Evolutionary conservation across 129 eudicot genomes (phyloP), one percentile per base, ranked within the genome.

Genomic region (Tagetes erecta): DNA sequence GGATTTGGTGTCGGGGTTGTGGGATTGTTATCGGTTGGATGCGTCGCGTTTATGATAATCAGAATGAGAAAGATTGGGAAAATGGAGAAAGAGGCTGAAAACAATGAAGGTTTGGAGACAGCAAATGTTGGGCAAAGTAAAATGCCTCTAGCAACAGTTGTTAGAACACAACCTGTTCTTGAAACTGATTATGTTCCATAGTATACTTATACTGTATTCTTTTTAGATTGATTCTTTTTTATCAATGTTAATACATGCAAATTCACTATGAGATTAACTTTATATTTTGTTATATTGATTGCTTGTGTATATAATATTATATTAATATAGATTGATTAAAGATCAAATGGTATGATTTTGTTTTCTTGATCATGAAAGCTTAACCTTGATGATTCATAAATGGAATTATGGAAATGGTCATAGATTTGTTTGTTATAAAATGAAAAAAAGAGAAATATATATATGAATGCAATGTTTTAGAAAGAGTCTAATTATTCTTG

Each of bases 91-190:
- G 77, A 81, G 58, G 67, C 96, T 0, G 88, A 87, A 70, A 84
- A 51, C 68, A 83, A 78, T 76, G 97, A 90, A 76, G 83, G 60
- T 51, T 78, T 93, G 83, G 84, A 72, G n/a, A 67, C 84, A 41
- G 62, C 81, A 53, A 83, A 89, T 87, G 75, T 93, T 84, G 88
- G 92, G 8, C 74, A 6, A 31, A 87, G 89, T 79, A 93, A 77
- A 86, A 82, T 93, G 96, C 98, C 98, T 72, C 34, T 83, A 1
- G 98, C 98, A 11, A 8, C 89, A 9, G 71, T 75, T 63, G 80
- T 88, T 72, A 90, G 98, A 88, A 93, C 98, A 20, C 92, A 90
- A 36, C 96, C 95, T 45, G 69, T 12, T 49, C 70, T 93, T 83
- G 97, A 93, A 64, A 76, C 81, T 80, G 91, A 80, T 67, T 82